Base-by-base conservation (phyloP, 441 rosid species). In the Bocquillonia castaneifolia region DNA sequence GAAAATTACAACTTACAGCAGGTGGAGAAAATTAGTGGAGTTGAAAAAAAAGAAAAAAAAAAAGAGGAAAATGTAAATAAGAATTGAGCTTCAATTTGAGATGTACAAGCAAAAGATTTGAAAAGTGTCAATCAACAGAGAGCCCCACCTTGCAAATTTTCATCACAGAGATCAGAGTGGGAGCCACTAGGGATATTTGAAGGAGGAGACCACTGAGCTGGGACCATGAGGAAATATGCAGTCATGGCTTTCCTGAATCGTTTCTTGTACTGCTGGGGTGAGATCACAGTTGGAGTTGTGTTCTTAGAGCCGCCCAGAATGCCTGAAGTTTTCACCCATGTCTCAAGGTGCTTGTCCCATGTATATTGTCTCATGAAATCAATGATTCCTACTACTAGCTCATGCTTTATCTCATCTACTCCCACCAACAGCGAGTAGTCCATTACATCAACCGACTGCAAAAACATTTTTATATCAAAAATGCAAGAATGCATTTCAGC, bases 361-460 rank as follows among this genome's bases (percentile, higher is more conserved):
- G 99, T 94, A 73, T 94, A 95, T 75, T 95, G 99, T 76, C 99
- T 86, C 90, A 95, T 80, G 84, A 84, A 95, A 73, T 92, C 99
- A 42, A 95, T 95, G 67, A 95, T 95, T 71, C 99, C 98, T 17
- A 95, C 84, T 28, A 92, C 97, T 70, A 95, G 72, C 75, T 95
- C 96, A 45, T 90, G 89, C 34, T 84, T 92, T 82, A 86, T 89
- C 74, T 88, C 86, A 61, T 95, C 99, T 79, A 95, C 86, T 25
- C 99, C 99, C 25, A 95, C 96, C 69, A 92, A 80, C 59, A 95
- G 75, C 2, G 97, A 95, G 82, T 92, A 95, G 77, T 95, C 99
- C 99, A 90, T 95, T 78, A 88, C 97, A 76, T 92, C 92, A 47
- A 88, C 78, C 32, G 83, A 82, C 99, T 95, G 89, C 83, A 83